phyloP scores from a whole-genome alignment of 148 eudicot species.

The Dysphania ambrosioides region DNA sequence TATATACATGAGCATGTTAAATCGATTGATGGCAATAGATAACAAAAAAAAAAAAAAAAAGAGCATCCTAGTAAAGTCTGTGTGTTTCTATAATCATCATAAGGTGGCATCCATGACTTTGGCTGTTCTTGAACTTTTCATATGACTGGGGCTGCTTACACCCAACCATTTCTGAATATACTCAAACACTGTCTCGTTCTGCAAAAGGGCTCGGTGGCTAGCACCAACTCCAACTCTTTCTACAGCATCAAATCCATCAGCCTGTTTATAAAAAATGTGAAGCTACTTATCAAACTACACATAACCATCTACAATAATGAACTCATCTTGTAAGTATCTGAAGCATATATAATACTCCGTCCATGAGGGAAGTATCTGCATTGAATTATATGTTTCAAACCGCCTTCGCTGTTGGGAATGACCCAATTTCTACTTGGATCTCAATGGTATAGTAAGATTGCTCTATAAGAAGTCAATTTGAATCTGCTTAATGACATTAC shows the following conservation, averaged over 20 bases:
- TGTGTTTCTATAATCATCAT: not conserved
- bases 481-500: not conserved
- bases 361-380: too few relatives aligned
- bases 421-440: not conserved
- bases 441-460: not conserved
- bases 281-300: not conserved
- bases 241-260: constrained; percentile 65
- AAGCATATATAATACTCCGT: not conserved
- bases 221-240: constrained; percentile 68
- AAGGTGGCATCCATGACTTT: constrained; percentile 50
- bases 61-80: not conserved
- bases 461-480: too few relatives aligned
- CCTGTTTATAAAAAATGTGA: constrained; percentile 37
- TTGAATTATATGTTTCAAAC: too few relatives aligned
- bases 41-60: too few relatives aligned
- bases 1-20: too few relatives aligned
- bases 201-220: constrained; percentile 58
- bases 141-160: constrained; percentile 32
- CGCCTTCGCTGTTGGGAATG: not conserved
- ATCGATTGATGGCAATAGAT: not conserved
- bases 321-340: not conserved
- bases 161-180: constrained; percentile 68
- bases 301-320: not conserved
- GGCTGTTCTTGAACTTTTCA: constrained; percentile 33
- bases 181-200: constrained; percentile 51